Percentiles rank a stretch among this genome's conserved stretches.
Evolutionary conservation across 768 basidiomycete genomes (phyloP).

Genomic region (Tremella fuciformis): DNA sequence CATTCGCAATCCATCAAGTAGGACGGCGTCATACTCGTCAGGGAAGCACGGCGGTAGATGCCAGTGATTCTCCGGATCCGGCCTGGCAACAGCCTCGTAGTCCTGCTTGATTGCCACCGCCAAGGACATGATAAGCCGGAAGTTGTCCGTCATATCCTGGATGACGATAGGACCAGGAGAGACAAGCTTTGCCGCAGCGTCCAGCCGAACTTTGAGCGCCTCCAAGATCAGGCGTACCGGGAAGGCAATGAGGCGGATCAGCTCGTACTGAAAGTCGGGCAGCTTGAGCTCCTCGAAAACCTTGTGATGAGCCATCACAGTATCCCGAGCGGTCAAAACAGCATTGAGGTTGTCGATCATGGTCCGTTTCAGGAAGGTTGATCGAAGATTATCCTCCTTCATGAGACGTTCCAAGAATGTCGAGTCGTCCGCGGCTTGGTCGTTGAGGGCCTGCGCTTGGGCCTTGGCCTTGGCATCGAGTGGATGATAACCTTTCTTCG

Average conservation of each 20-base stretch:
- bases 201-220: slow-evolving; percentile 79
- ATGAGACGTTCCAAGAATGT: slow-evolving; percentile 90
- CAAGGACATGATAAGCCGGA: slow-evolving; percentile 83
- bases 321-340: slow-evolving; percentile 77
- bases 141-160: slow-evolving; percentile 88
- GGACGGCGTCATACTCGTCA: slow-evolving; percentile 82
- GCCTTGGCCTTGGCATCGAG: slow-evolving; percentile 38
- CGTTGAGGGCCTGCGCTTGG: slow-evolving; percentile 14
- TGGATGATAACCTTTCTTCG: slow-evolving; percentile 39
- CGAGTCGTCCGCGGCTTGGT: slow-evolving; percentile 60
- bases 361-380: slow-evolving; percentile 76
- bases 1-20: slow-evolving; percentile 77
- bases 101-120: slow-evolving; percentile 94
- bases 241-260: slow-evolving; percentile 90
- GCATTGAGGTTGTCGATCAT: slow-evolving; percentile 76
- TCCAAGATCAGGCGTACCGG: slow-evolving; percentile 92
- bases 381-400: slow-evolving; percentile 94
- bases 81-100: slow-evolving; percentile 83
- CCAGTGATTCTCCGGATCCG: slow-evolving; percentile 85
- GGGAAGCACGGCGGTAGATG: slow-evolving; percentile 80
- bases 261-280: slow-evolving; percentile 77
- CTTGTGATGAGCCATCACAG: slow-evolving; percentile 73
- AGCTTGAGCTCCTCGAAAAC: slow-evolving; percentile 84
- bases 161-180: slow-evolving; percentile 87
- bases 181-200: slow-evolving; percentile 73